Base-by-base conservation (phyloP, 768 basidiomycete genomes). In the Albatrellus ellisii region DNA sequence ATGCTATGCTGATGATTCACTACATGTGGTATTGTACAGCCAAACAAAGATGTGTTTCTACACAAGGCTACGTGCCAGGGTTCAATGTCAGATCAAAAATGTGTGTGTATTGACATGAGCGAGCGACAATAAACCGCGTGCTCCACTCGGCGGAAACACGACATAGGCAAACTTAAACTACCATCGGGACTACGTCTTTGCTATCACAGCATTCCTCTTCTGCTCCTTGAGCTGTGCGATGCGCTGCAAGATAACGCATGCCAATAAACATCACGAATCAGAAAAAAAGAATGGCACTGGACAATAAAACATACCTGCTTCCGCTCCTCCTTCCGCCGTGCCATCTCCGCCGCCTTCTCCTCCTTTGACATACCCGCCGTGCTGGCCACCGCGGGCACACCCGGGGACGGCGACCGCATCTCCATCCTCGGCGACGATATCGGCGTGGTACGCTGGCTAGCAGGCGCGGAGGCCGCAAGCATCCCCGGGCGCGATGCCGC, bases 271-370 rank as follows among this genome's bases (percentile, higher is more conserved):
- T n/a, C 26, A 18, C 15, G 25, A 29, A 4, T 8, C 28, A 15
- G n/a, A 10, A 18, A 7, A n/a, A n/a, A n/a, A n/a, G n/a, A n/a
- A n/a, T n/a, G n/a, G n/a, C n/a, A n/a, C n/a, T n/a, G n/a, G n/a
- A n/a, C n/a, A n/a, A n/a, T n/a, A 29, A 15, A 10, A 60, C 73
- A 15, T 41, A 88, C 88, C 66, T 87, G 77, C 58, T 83, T 90
- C 34, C 94, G 66, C 58, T 97, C 94, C 57, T 97, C 92, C 55
- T 92, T 83, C 45, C 91, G 68, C 48, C 82, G 67, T 6, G 82
- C 83, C 78, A 97, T 82, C 64, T 95, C 89, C n/a, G 77, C 78
- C 1, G 86, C 86, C 59, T 85, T 94, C 51, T 92, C 90, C 59
- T 95, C 94, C 58, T 90, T 95, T 21, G 74, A 71, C 70, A 89